Conservation (phyloP, 179 eudicot genomes). For the Gypsophila paniculata region DNA sequence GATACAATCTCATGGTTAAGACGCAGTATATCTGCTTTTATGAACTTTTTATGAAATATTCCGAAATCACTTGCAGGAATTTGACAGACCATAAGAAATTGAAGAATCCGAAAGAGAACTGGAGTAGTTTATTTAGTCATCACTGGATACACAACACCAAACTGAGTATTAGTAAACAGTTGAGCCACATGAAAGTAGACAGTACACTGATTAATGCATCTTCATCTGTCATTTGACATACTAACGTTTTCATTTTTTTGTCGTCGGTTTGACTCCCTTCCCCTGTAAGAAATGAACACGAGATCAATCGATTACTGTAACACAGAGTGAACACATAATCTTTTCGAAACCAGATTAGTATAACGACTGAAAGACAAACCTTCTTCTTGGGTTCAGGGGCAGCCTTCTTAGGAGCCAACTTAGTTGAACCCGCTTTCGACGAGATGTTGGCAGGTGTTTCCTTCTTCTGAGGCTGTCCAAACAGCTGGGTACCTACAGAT, state of each 20-base stretch:
- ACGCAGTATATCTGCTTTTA: no score
- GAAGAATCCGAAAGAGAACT: neutral
- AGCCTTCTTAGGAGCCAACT: neutral
- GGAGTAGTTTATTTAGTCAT: constrained; percentile 5
- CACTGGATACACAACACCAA: neutral
- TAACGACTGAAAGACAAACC: neutral
- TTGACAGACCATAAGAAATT: no score
- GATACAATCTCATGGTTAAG: no score
- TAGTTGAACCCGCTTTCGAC: neutral
- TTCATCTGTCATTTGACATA: neutral
- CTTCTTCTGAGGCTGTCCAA: constrained; percentile 8
- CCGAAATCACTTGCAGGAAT: no score
- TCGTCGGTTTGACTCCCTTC: neutral
- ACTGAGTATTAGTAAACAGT: neutral
- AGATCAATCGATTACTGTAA: neutral
- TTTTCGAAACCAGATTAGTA: no score
- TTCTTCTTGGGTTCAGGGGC: neutral
- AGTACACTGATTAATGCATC: neutral
- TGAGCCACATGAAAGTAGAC: neutral
- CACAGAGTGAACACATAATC: no score
- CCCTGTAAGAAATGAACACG: neutral
- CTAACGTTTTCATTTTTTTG: neutral
- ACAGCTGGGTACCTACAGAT: no score
- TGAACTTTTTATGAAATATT: no score
- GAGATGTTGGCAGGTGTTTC: neutral